Percentiles rank a stretch among this genome's conserved stretches.
These are phyloP conservation scores for Aquilaria agallochum DNA, from an alignment of 441 rosid species.

Conservation along the genomic window DNA sequence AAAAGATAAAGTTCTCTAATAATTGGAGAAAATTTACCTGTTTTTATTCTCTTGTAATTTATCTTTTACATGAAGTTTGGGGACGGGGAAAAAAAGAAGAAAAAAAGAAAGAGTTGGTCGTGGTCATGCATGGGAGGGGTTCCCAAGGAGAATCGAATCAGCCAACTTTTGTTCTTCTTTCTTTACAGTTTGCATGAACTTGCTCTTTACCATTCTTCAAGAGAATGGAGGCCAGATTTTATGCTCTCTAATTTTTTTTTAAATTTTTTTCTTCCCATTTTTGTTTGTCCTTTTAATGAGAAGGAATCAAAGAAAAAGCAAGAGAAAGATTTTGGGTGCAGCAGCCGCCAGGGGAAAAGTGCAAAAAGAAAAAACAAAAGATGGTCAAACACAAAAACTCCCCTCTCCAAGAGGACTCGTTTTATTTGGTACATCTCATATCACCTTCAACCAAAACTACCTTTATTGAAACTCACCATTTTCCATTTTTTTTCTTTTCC, in stretches of 20 bases:
- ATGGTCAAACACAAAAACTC: conserved; percentile 87
- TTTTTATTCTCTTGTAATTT: too few relatives aligned
- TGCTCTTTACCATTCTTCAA: conserved; percentile 79
- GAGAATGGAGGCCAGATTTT: conserved; percentile 83
- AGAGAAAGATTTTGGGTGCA: conserved; percentile 11
- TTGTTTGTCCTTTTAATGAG: conserved; percentile 3
- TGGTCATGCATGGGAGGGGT: conserved; percentile 83
- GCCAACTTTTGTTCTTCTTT: conserved; percentile 31
- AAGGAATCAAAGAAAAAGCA: conserved; percentile 3
- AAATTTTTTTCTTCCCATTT: not conserved
- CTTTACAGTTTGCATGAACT: conserved; percentile 49
- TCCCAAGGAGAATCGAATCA: conserved; percentile 73
- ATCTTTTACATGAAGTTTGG: too few relatives aligned
- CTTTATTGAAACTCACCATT: conserved; percentile 79
- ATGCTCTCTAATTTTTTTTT: not conserved
- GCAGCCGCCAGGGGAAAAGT: conserved; percentile 35
- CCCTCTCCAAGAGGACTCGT: conserved; percentile 39
- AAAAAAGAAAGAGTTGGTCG: conserved; percentile 30
- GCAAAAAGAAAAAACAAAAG: conserved; percentile 51
- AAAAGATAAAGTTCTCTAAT: too few relatives aligned
- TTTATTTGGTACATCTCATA: conserved; percentile 14
- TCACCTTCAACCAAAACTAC: conserved; percentile 52
- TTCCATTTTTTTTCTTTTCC: conserved; percentile 38
- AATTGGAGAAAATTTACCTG: too few relatives aligned
- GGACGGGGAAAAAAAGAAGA: not conserved